Percentiles rank a stretch among this genome's conserved stretches.
These are phyloP conservation scores for Diatrype stigma DNA, from an alignment of 2,329 filamentous ascomycete genomes.

Conservation along the genomic window DNA sequence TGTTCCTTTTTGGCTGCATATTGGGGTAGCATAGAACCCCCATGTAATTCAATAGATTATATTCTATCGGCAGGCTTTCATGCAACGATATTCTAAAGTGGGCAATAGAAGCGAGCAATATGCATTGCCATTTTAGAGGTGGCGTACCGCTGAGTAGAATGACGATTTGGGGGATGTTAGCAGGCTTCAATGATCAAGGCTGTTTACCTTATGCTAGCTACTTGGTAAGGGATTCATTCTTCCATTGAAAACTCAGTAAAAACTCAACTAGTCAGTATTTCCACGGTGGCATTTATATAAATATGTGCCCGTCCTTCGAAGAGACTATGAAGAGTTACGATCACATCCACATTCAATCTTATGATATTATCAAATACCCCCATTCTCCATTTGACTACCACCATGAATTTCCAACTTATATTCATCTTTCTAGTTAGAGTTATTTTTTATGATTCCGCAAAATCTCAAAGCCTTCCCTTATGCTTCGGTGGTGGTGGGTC, in stretches of 20 bases:
- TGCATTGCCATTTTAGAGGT: too few species aligned
- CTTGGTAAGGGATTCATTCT: too few species aligned
- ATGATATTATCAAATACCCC: not conserved
- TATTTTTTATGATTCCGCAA: not conserved
- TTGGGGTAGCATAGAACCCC: not conserved
- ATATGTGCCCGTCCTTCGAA: too few species aligned
- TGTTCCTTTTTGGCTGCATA: not conserved
- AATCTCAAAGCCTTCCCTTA: not conserved
- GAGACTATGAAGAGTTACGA: not conserved
- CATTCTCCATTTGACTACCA: not conserved
- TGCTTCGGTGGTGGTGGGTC: slow-evolving; percentile 3
- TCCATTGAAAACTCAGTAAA: too few species aligned
- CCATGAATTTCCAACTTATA: not conserved
- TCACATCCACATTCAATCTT: not conserved
- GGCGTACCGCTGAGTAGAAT: too few species aligned
- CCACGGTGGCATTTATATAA: too few species aligned
- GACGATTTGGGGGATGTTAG: too few species aligned
- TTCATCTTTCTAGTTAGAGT: not conserved
- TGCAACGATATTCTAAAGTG: not conserved
- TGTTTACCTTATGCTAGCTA: too few species aligned
- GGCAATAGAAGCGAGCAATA: not conserved
- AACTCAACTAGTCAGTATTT: too few species aligned
- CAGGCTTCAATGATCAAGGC: too few species aligned
- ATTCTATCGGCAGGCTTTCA: not conserved
- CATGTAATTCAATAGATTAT: not conserved